A percentile compares a stretch with the other conserved stretches of the same genome.
phyloP scores from a whole-genome alignment of 2,329 filamentous ascomycete species.

The Tolypocladium nubicola region DNA sequence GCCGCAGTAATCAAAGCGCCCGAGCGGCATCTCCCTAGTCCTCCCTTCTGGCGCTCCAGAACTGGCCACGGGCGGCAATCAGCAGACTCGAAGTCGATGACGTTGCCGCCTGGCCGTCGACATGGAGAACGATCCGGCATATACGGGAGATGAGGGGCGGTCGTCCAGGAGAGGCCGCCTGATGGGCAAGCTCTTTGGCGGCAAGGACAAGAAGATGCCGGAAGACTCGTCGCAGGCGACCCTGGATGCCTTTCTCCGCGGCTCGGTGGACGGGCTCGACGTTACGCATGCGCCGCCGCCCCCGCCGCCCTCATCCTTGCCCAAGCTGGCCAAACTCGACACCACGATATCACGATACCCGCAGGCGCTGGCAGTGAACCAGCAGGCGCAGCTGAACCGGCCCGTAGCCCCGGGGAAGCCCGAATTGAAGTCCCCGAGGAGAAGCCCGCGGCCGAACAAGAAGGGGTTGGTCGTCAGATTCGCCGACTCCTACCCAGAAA shows the following conservation, averaged over 20 bases:
- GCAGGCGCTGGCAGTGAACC: slow-evolving; percentile 36
- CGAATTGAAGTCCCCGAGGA: slow-evolving; percentile 31
- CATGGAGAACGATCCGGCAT: slow-evolving; percentile 36
- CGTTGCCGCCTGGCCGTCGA: slow-evolving; percentile 13
- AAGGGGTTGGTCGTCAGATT: slow-evolving; percentile 71
- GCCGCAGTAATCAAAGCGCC: not conserved
- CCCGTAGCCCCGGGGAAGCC: slow-evolving; percentile 25
- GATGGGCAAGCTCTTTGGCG: slow-evolving; percentile 52
- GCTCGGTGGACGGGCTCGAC: slow-evolving; percentile 42
- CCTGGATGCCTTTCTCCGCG: slow-evolving; percentile 49
- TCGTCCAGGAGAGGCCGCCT: slow-evolving; percentile 41
- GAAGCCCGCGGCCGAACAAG: slow-evolving; percentile 36
- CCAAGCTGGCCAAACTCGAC: slow-evolving; percentile 45
- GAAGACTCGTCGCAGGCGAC: slow-evolving; percentile 28
- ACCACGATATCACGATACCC: slow-evolving; percentile 46
- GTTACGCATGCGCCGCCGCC: slow-evolving; percentile 39
- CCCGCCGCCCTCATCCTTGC: slow-evolving; percentile 29
- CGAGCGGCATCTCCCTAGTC: not conserved
- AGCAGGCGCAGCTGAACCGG: slow-evolving; percentile 32
- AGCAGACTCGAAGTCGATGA: slow-evolving; percentile 16
- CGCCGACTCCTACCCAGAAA: slow-evolving; percentile 57
- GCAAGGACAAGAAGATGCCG: slow-evolving; percentile 25
- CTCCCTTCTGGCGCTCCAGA: not conserved
- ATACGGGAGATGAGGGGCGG: slow-evolving; percentile 26
- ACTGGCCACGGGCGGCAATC: slow-evolving; percentile 5